Evolutionary conservation across 73 alveolate species (phyloP).

Genomic region (Paramecium octaurelia): DNA sequence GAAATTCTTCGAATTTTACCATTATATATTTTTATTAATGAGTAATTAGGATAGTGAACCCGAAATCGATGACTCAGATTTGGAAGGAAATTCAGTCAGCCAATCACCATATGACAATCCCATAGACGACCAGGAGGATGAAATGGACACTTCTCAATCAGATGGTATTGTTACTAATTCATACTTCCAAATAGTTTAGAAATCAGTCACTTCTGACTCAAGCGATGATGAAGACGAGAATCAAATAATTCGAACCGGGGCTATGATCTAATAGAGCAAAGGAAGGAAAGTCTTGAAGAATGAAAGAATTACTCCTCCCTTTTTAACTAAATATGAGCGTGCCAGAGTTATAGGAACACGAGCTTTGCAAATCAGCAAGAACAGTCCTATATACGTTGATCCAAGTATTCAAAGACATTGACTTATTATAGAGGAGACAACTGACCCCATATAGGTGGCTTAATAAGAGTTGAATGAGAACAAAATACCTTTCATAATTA

Average conservation of each 20-base stretch:
- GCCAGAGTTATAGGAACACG: conserved; percentile 99
- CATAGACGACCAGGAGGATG: background rate
- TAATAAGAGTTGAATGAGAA: conserved; percentile 90
- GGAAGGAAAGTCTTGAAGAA: conserved; percentile 57
- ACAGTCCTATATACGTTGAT: conserved; percentile 59
- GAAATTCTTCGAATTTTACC: conserved; percentile 6
- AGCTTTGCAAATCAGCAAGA: conserved; percentile 84
- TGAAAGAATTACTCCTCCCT: conserved; percentile 85
- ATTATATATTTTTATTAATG: background rate
- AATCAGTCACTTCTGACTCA: conserved; percentile 18
- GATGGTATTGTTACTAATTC: background rate
- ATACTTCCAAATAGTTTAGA: background rate
- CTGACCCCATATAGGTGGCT: conserved; percentile 94
- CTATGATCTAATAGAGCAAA: conserved; percentile 52
- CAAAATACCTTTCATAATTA: conserved; percentile 92
- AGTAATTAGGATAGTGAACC: background rate
- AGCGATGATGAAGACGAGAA: conserved; percentile 64
- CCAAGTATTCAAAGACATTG: background rate
- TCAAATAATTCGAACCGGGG: conserved; percentile 10
- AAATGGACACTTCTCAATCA: background rate
- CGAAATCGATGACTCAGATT: background rate
- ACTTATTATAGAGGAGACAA: conserved; percentile 24
- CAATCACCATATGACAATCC: background rate
- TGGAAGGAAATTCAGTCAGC: background rate
- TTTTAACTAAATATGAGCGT: conserved; percentile 96